Evolutionary conservation across 2,329 filamentous ascomycete species (phyloP), one percentile per base, ranked within the genome.

Genomic region (Beauveria scarabaeidicola): DNA sequence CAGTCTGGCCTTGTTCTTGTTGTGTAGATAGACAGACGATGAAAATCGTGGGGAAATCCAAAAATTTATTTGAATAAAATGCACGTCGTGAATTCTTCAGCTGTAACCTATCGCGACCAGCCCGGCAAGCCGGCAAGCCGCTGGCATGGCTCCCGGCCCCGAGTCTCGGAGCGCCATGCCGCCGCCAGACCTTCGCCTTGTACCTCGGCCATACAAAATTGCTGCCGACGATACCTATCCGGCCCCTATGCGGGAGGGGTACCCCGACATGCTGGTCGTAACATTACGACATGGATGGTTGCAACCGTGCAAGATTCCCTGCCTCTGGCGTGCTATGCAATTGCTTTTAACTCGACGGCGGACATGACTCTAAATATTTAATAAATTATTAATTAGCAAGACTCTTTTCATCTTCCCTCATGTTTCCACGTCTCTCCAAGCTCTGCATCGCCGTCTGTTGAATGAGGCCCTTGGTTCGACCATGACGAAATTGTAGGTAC

Each of bases 281-380:
- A n/a, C 51, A 57, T 57, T 57, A 41, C 44, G 44, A 48, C 54
- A 57, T 57, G 15, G 32, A 11, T 32, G 17, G 41, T 11, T 47
- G 41, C 53, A 23, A 56, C 32, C 21, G 23, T 47, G 53, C 27
- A 38, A 56, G 41, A 47, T 47, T 11, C 43, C 29, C 43, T 38
- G 41, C 27, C 32, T 38, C 53, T 46, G 53, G 27, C 53, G 54
- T 57, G 46, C 44, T 57, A 10, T 21, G 44, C 3, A 23, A 56
- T 8, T 21, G 9, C 21, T 47, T 27, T 17, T 13, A 40, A 10
- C 21, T 57, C 4, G 19, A 29, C n/a, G 36, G 51, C 23, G 51
- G 40, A 21, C 8, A n/a, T 15, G n/a, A 44, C n/a, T 11, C n/a
- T n/a, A n/a, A n/a, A n/a, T n/a, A n/a, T n/a, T n/a, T n/a, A n/a